Conservation (phyloP, 305 asterid genomes). For the Fraxinus platypoda region DNA sequence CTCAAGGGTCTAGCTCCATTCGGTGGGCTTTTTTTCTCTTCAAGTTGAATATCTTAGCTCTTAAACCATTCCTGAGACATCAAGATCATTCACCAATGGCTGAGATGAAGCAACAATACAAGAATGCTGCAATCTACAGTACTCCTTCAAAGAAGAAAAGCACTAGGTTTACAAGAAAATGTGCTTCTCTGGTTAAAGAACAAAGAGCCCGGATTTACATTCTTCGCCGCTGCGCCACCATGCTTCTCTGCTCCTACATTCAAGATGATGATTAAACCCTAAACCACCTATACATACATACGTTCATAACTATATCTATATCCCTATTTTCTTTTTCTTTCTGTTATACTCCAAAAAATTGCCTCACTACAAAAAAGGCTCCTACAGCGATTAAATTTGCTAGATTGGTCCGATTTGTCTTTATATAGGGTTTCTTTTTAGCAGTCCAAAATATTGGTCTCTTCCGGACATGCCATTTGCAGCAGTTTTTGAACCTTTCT, state of each 20-base stretch:
- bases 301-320: not conserved
- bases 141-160: conserved; percentile 42
- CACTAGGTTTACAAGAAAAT: conserved; percentile 64
- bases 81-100: conserved; percentile 33
- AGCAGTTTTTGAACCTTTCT: conserved; percentile 38
- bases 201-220: conserved; percentile 83
- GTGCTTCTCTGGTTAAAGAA: conserved; percentile 68
- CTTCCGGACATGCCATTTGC: conserved; percentile 25
- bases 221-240: conserved; percentile 88
- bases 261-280: conserved; percentile 61
- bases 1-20: conserved; percentile 76
- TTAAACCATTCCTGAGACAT: not conserved
- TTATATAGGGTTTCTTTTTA: conserved; percentile 19
- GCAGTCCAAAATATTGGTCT: not conserved
- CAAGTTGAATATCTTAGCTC: not conserved
- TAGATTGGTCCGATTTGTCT: conserved; percentile 25
- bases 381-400: conserved; percentile 4
- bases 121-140: conserved; percentile 18
- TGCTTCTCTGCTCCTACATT: conserved; percentile 83
- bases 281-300: not conserved
- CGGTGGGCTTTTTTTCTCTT: conserved; percentile 52
- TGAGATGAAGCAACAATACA: conserved; percentile 32
- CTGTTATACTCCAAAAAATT: not conserved
- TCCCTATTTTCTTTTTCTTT: not conserved
- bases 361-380: not conserved